A percentile compares a stretch with the other conserved stretches of the same genome.
Evolutionary conservation across 768 basidiomycete species (phyloP).

Genomic region (Boletellus ananas): DNA sequence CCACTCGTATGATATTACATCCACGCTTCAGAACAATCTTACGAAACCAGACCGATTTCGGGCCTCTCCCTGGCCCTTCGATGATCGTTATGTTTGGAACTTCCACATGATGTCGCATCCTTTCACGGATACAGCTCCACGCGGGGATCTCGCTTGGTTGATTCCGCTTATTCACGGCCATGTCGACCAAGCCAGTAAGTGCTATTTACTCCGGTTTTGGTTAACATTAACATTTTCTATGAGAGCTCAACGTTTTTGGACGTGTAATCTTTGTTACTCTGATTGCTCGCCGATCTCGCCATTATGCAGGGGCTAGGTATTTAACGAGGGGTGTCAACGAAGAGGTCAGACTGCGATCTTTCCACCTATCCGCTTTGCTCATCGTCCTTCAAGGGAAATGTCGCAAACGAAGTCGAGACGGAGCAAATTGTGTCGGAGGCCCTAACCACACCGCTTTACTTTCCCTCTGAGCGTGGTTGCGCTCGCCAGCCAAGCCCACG

Average conservation of each 20-base stretch:
- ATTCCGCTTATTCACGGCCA: constrained; percentile 92
- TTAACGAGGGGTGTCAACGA: constrained; percentile 93
- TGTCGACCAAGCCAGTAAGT: constrained; percentile 96
- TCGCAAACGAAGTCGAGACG: constrained; percentile 98
- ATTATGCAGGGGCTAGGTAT: constrained; percentile 94
- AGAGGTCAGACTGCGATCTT: constrained; percentile 46
- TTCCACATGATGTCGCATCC: constrained; percentile 76
- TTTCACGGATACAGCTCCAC: constrained; percentile 44
- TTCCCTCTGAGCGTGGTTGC: constrained; percentile 41
- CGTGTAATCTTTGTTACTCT: constrained; percentile 89
- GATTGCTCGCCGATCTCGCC: constrained; percentile 91
- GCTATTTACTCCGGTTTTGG: background rate
- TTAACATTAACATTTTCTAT: background rate
- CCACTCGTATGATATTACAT: constrained; percentile 95
- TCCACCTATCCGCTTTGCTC: background rate
- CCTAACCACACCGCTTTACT: constrained; percentile 85
- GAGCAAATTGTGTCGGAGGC: constrained; percentile 96
- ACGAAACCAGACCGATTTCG: constrained; percentile 50
- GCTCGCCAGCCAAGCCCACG: constrained; percentile 69
- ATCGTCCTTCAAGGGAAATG: constrained; percentile 67
- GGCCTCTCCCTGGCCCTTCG: constrained; percentile 59
- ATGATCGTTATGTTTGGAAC: constrained; percentile 94
- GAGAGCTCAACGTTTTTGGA: constrained; percentile 87
- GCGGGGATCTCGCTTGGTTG: constrained; percentile 73
- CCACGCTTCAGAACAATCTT: constrained; percentile 91